phyloP scores from a whole-genome alignment of 345 rosid genomes.

The Euphorbia lathyris region DNA sequence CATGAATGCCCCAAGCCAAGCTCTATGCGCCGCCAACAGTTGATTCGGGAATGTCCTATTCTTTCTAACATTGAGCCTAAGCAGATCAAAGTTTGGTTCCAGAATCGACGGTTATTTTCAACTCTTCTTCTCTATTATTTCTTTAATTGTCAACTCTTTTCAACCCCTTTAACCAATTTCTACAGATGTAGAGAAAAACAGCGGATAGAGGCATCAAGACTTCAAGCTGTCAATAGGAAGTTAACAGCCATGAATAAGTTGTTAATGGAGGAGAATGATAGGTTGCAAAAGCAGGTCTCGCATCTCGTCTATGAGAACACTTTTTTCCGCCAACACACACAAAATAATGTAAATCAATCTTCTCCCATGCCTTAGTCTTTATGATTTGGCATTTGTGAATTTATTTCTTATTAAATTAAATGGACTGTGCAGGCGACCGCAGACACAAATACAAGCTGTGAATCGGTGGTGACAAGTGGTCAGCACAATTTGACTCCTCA shows the following conservation, averaged over 20 bases:
- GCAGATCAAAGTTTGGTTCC: conserved; percentile 99
- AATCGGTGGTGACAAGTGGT: conserved; percentile 97
- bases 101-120: conserved; percentile 81
- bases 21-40: conserved; percentile 94
- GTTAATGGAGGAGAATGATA: conserved; percentile 97
- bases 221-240: conserved; percentile 95
- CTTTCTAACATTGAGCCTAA: conserved; percentile 97
- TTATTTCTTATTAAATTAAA: not conserved
- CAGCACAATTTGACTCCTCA: conserved; percentile 92
- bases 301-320: conserved; percentile 94
- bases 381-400: too few relatives aligned
- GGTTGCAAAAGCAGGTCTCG: conserved; percentile 98
- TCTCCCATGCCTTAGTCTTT: not conserved
- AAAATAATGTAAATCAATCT: conserved; percentile 50
- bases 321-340: conserved; percentile 93
- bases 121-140: not conserved
- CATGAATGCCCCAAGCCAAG: conserved; percentile 99
- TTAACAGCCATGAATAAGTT: conserved; percentile 95
- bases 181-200: conserved; percentile 97
- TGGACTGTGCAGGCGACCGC: conserved; percentile 45
- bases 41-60: conserved; percentile 97
- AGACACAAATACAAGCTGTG: conserved; percentile 96
- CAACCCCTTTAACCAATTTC: too few relatives aligned
- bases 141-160: not conserved
- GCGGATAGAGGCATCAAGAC: conserved; percentile 95